Evolutionary conservation across 2,329 filamentous ascomycete genomes (phyloP), one percentile per base, ranked within the genome.

Genomic region (Talaromyces sp.): DNA sequence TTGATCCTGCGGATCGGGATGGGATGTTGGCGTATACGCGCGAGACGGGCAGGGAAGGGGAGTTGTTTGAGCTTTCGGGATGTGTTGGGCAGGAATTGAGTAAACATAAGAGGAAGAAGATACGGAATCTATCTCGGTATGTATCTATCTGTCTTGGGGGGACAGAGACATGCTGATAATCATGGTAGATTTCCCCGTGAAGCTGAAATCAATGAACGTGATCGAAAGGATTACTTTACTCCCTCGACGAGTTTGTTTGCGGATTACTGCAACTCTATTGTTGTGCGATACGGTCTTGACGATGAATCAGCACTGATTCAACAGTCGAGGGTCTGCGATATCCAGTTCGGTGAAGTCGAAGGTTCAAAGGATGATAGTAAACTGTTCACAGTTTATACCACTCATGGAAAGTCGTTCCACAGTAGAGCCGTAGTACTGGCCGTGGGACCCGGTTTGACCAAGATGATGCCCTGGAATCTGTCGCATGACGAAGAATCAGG

Each of bases 31-130:
- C 84, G 1, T 89, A 86, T 71, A 81, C 87, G 0, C 84, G 88
- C 64, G 79, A 82, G 58, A 76, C 81, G 17, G 80, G 80, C 0
- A 74, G 84, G n/a, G 80, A 84, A 59, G 71, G 74, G 5, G 88
- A 93, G 65, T 72, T 91, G 8, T 77, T 82, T 48, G 87, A 92
- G 72, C 86, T 93, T 50, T 76, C 80, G 0, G 86, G 87, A 2
- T 91, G 89, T 62, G 89, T 91, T 0, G 89, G 89, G 0, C 90
- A 88, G 66, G 89, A 91, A 66, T 71, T 91, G 58, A 91, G 88
- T 75, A 93, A 93, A 74, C 88, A 93, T 70, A 81, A 83, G 59
- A 78, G 75, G 69, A 87, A 86, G 76, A 91, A 90, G 78, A 83
- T 84, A 70, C 74, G 72, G 62, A 64, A 73, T 60, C 73, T 61